Evolutionary conservation across 2,329 filamentous ascomycete genomes (phyloP).

Genomic region (Diplocarpon rosae): DNA sequence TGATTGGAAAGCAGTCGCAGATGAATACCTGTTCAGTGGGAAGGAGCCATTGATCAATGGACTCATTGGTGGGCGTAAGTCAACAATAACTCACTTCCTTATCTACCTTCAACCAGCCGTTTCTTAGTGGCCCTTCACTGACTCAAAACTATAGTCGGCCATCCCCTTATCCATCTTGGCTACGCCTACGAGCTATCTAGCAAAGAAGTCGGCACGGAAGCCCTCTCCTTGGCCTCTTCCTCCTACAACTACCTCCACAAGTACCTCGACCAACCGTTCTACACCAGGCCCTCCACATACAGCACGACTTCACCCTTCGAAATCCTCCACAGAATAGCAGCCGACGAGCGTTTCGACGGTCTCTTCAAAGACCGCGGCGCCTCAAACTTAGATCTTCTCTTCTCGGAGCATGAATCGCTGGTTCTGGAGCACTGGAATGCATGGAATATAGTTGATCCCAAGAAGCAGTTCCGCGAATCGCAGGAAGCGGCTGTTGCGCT

Average conservation of each 20-base stretch:
- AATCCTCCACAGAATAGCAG: slow-evolving; percentile 57
- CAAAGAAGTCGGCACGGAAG: slow-evolving; percentile 80
- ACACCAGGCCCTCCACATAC: slow-evolving; percentile 53
- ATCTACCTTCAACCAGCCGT: neutral
- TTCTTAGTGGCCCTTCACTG: neutral
- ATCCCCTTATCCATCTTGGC: slow-evolving; percentile 89
- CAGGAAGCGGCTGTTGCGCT: slow-evolving; percentile 52
- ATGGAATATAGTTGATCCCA: slow-evolving; percentile 62
- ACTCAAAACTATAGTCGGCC: slow-evolving; percentile 50
- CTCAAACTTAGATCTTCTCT: slow-evolving; percentile 55
- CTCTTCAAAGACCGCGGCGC: slow-evolving; percentile 48
- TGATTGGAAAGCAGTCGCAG: slow-evolving; percentile 70
- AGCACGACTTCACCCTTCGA: slow-evolving; percentile 53
- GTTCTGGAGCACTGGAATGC: slow-evolving; percentile 86
- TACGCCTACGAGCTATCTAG: slow-evolving; percentile 85
- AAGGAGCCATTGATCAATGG: slow-evolving; percentile 72
- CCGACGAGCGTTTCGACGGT: slow-evolving; percentile 59
- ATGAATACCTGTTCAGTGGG: slow-evolving; percentile 64
- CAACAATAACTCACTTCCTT: neutral
- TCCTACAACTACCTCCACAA: slow-evolving; percentile 51
- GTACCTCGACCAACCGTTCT: slow-evolving; percentile 61
- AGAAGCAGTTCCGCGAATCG: slow-evolving; percentile 64
- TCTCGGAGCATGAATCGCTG: slow-evolving; percentile 56
- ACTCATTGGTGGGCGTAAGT: slow-evolving; percentile 66
- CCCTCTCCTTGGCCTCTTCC: slow-evolving; percentile 55